Evolutionary conservation across 768 basidiomycete species (phyloP), one percentile per base, ranked within the genome.

Genomic region (Serendipita sp.): DNA sequence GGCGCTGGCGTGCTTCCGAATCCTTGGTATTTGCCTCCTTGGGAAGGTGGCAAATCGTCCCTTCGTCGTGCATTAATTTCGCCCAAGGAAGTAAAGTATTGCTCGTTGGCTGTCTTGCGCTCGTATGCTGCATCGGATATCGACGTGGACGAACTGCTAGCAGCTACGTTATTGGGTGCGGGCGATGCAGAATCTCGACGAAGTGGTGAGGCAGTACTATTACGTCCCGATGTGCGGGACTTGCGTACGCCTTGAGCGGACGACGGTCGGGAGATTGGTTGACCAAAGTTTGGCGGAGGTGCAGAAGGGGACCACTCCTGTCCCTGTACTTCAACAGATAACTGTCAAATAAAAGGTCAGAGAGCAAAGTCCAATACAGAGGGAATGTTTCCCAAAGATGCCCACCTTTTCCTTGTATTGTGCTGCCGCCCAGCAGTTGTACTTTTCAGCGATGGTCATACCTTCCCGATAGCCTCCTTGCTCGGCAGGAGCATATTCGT

Each of bases 331-430:
- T 80, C 77, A 18, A 86, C 85, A 69, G 91, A 86, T 67, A 97
- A 79, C 93, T 96, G 72, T 13, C 5, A 16, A 48, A 36, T 30
- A 45, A 44, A 10, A 47, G 36, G 30, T 68, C 63, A 35, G 46
- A 35, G 8, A 11, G 41, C 35, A 45, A 36, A 44, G 45, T 41
- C 44, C 18, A 18, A n/a, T 15, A 11, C 35, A 44, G 38, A 10
- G 32, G 45, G 63, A 23, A 23, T 36, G 54, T 65, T 56, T 18
- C 23, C 23, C 1, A 23, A 23, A 46, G 46, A 13, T 16, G 64
- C 77, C 64, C 69, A 89, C 93, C 80, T 96, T 99, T 74, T 93
- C 90, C 47, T 89, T 84, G 75, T 98, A 98, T 75, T 97, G 93
- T 1, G 88, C 78, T 1, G 93, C 95, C 1, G 93, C 89, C 91